A percentile compares a stretch with the other conserved stretches of the same genome.
Conservation (phyloP, 257 asterid genomes). For the Nicotiana benthamiana region DNA sequence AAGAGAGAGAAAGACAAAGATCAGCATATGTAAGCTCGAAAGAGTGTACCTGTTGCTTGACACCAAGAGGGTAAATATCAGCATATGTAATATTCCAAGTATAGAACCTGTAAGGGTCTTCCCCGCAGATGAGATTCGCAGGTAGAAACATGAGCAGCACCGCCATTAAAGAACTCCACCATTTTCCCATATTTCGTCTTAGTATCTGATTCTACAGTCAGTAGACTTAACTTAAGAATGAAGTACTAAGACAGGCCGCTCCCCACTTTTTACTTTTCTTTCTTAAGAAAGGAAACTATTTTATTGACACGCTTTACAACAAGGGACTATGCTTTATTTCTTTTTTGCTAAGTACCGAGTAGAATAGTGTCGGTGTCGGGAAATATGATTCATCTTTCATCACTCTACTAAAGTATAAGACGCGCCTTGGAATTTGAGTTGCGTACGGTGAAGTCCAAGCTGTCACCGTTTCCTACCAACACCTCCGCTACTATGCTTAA, state of each 20-base stretch:
- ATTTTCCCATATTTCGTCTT: neutral
- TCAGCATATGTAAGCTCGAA: too few relatives aligned
- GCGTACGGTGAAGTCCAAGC: neutral
- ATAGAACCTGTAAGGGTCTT: conserved; percentile 30
- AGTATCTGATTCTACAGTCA: neutral
- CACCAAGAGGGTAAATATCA: conserved; percentile 43
- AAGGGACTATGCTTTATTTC: neutral
- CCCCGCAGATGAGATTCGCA: conserved; percentile 19
- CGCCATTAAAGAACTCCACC: conserved; percentile 7
- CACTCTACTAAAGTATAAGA: too few relatives aligned
- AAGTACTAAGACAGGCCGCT: neutral
- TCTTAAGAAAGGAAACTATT: too few relatives aligned
- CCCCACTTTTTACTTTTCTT: neutral
- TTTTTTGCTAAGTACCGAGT: neutral
- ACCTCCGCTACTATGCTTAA: neutral
- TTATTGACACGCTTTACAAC: neutral
- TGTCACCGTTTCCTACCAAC: neutral
- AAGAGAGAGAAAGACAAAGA: too few relatives aligned
- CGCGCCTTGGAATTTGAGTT: neutral
- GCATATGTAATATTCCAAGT: conserved; percentile 41
- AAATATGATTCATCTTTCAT: neutral
- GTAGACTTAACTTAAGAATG: neutral
- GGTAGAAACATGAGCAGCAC: conserved; percentile 1
- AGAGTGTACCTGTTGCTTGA: conserved; percentile 34
- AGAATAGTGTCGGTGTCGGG: neutral